Conservation (phyloP, 345 rosid species). For the Populus tremula region DNA sequence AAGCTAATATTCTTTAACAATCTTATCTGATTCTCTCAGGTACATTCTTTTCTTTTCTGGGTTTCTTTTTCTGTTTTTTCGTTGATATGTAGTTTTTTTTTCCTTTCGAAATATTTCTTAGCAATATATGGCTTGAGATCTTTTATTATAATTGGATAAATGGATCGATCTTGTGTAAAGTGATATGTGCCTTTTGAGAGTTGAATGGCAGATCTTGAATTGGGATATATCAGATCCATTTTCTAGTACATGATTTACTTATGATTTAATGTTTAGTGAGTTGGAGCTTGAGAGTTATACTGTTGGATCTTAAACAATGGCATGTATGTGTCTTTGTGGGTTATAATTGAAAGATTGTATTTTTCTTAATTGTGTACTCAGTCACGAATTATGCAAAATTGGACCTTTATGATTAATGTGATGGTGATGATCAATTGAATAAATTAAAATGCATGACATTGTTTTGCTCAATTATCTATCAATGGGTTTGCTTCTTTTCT, state of each 20-base stretch:
- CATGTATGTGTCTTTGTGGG: no score
- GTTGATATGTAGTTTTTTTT: not conserved
- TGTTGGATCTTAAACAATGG: no score
- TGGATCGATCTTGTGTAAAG: not conserved
- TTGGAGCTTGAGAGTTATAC: no score
- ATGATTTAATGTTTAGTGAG: not conserved
- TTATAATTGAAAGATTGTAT: no score
- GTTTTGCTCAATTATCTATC: no score
- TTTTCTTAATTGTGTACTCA: no score
- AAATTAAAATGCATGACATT: no score
- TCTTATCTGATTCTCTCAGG: conserved; percentile 7
- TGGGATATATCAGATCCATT: not conserved
- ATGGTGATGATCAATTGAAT: no score
- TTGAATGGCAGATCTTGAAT: conserved; percentile 13
- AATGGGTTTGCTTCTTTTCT: no score
- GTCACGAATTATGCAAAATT: no score
- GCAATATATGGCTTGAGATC: not conserved
- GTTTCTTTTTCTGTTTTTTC: not conserved
- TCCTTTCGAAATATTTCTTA: not conserved
- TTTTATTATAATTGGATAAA: not conserved
- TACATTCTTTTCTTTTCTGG: not conserved
- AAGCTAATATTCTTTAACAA: not conserved
- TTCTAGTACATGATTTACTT: not conserved
- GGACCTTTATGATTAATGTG: no score
- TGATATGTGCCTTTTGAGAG: not conserved